A percentile compares a stretch with the other conserved stretches of the same genome.
phyloP scores from a whole-genome alignment of 306 rosid genomes.

The Rosa persica region DNA sequence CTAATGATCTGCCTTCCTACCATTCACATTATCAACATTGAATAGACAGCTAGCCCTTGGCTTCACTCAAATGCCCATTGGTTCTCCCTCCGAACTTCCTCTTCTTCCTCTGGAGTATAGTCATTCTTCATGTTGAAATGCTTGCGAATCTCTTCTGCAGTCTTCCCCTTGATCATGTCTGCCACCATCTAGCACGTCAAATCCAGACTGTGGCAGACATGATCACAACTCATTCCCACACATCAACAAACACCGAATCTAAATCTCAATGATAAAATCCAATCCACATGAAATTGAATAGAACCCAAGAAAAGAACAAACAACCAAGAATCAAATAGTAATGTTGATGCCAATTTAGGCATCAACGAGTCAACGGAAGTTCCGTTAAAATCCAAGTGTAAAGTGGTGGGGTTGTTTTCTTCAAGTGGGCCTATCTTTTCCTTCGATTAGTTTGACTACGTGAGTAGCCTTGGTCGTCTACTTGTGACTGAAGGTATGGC shows the following conservation, averaged over 20 bases:
- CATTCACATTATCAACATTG: not conserved
- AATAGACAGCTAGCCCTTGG: not conserved
- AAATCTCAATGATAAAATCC: not conserved
- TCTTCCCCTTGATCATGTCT: not conserved
- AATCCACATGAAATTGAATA: not conserved
- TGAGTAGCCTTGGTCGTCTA: too few species aligned
- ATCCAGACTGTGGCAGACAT: too few species aligned
- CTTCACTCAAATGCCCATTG: slow-evolving; percentile 9
- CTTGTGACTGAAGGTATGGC: too few species aligned
- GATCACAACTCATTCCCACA: not conserved
- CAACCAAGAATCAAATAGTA: not conserved
- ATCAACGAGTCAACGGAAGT: too few species aligned
- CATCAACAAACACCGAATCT: not conserved
- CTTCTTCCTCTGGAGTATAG: slow-evolving; percentile 8
- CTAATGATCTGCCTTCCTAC: not conserved
- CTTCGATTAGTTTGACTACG: too few species aligned
- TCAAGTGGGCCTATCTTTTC: too few species aligned
- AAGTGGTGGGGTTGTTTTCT: too few species aligned
- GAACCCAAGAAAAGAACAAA: not conserved
- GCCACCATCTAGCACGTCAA: not conserved
- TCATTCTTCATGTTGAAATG: slow-evolving; percentile 5
- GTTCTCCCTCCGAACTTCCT: not conserved
- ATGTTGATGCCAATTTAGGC: too few species aligned
- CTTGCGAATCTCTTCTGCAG: not conserved
- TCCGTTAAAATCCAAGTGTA: too few species aligned